Conservation (phyloP, 345 rosid genomes). For the Rhodamnia rubescens region DNA sequence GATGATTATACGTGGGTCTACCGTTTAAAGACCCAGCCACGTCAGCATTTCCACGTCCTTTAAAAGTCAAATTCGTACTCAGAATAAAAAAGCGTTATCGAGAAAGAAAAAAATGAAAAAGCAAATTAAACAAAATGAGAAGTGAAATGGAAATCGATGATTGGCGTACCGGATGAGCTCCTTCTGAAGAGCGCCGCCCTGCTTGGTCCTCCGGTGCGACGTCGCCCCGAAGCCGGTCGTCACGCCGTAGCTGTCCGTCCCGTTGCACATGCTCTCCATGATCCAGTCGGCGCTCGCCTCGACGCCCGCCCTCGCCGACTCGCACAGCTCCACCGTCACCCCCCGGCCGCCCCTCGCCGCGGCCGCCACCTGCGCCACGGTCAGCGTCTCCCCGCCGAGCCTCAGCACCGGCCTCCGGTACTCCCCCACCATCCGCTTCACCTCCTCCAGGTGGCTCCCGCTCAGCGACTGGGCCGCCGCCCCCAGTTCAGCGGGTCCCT, state of each 20-base stretch:
- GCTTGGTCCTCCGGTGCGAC: slow-evolving; percentile 62
- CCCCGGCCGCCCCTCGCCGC: slow-evolving; percentile 21
- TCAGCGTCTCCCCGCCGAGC: slow-evolving; percentile 65
- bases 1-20: neutral
- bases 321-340: slow-evolving; percentile 43
- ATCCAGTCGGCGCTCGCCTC: slow-evolving; percentile 79
- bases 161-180: slow-evolving; percentile 58
- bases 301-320: slow-evolving; percentile 45
- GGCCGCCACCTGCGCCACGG: slow-evolving; percentile 71
- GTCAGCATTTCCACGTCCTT: neutral
- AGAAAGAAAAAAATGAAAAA: neutral
- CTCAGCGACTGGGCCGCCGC: slow-evolving; percentile 58
- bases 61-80: neutral
- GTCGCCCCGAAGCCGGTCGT: slow-evolving; percentile 79
- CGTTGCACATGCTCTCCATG: slow-evolving; percentile 63
- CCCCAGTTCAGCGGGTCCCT: slow-evolving; percentile 62
- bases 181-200: slow-evolving; percentile 60
- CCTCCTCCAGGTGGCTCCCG: slow-evolving; percentile 88
- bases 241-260: slow-evolving; percentile 62
- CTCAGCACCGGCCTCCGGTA: slow-evolving; percentile 46
- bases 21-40: neutral
- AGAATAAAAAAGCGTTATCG: neutral
- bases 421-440: slow-evolving; percentile 65
- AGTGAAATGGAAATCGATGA: neutral
- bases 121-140: neutral